Percentiles rank a stretch among this genome's conserved stretches.
Conservation (phyloP, 2,329 filamentous ascomycete genomes). For the Geosmithia putterillii region DNA sequence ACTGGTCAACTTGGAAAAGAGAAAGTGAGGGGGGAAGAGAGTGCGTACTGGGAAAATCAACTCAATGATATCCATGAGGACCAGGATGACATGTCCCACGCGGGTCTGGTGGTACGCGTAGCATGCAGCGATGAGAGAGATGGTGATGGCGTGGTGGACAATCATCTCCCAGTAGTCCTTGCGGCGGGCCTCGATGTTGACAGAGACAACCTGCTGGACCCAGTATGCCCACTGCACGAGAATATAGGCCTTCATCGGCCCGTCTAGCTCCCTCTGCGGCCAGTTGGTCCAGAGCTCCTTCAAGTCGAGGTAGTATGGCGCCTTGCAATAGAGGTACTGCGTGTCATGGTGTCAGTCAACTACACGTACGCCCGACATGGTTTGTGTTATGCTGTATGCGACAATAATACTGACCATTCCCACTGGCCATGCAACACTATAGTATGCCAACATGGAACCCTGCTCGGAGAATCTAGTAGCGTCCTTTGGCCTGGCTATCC, state of each 20-base stretch:
- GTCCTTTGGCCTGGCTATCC: slow-evolving; percentile 65
- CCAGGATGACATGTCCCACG: slow-evolving; percentile 78
- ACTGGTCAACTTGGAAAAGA: not conserved
- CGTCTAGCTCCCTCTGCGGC: slow-evolving; percentile 66
- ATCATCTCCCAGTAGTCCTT: slow-evolving; percentile 98
- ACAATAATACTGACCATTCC: slow-evolving; percentile 54
- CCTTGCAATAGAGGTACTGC: slow-evolving; percentile 70
- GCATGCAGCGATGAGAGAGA: slow-evolving; percentile 63
- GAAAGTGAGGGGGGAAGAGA: not conserved
- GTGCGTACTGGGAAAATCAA: slow-evolving; percentile 67
- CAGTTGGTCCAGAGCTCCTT: slow-evolving; percentile 73
- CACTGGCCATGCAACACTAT: slow-evolving; percentile 66
- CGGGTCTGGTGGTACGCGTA: slow-evolving; percentile 82
- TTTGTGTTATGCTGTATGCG: not conserved
- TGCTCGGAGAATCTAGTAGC: slow-evolving; percentile 84
- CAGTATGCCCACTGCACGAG: slow-evolving; percentile 85
- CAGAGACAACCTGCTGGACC: slow-evolving; percentile 86
- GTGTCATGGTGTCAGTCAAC: slow-evolving; percentile 1
- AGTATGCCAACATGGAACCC: slow-evolving; percentile 82
- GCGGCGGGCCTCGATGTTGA: slow-evolving; percentile 85
- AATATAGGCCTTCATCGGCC: slow-evolving; percentile 78
- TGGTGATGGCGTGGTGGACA: slow-evolving; percentile 88
- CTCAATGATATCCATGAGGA: slow-evolving; percentile 90
- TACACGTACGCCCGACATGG: too few species aligned
- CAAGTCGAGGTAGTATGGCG: slow-evolving; percentile 67